These are phyloP conservation scores for Achlya hypogyna DNA, from an alignment of 352 stramenopile species.

Conservation along the genomic window DNA sequence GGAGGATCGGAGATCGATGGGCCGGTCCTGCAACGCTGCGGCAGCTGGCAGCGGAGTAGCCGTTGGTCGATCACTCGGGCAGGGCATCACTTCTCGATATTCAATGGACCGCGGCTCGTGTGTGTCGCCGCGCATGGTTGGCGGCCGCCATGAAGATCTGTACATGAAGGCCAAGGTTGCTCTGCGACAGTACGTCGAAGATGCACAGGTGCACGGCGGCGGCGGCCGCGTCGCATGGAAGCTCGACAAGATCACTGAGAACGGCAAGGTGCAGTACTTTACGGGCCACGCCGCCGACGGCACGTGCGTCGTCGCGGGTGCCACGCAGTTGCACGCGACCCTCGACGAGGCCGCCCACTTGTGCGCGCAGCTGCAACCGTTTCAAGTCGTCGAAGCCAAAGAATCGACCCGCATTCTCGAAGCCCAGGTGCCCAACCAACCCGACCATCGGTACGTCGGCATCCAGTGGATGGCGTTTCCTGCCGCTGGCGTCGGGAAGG, in stretches of 20 bases:
- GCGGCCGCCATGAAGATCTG: background rate
- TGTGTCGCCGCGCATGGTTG: background rate
- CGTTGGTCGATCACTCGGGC: too few species aligned
- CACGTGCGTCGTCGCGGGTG: background rate
- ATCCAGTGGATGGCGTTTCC: slow-evolving; percentile 10
- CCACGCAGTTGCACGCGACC: slow-evolving; percentile 5
- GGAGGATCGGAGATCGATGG: too few species aligned
- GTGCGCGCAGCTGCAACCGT: slow-evolving; percentile 1
- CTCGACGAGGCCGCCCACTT: slow-evolving; percentile 4
- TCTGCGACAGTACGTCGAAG: slow-evolving; percentile 13
- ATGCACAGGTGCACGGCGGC: background rate
- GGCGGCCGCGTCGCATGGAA: slow-evolving; percentile 2
- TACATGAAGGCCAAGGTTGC: background rate
- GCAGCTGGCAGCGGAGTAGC: too few species aligned
- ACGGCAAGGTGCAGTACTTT: slow-evolving; percentile 14
- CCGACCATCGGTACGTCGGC: slow-evolving; percentile 1
- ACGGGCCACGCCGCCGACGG: background rate
- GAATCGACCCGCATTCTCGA: slow-evolving; percentile 7
- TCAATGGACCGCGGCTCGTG: background rate
- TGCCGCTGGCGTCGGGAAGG: background rate
- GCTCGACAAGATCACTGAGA: background rate
- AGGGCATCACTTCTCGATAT: background rate
- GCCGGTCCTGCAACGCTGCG: too few species aligned
- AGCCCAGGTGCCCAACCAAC: background rate
- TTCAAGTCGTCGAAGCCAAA: slow-evolving; percentile 2